These are phyloP conservation scores for Mycena capillaripes DNA, from an alignment of 768 basidiomycete species.

Conservation along the genomic window DNA sequence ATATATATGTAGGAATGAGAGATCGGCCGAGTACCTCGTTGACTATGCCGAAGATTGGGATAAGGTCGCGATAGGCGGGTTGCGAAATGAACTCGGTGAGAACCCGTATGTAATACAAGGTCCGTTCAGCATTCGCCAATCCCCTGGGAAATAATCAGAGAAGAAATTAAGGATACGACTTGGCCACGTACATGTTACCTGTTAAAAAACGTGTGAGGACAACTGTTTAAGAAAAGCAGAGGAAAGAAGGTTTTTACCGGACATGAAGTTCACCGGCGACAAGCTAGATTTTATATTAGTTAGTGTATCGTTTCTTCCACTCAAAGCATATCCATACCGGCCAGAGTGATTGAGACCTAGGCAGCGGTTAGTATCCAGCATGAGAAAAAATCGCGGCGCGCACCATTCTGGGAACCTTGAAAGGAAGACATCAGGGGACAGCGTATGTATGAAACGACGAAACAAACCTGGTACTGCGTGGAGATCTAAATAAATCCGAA, in stretches of 20 bases:
- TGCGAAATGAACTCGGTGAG: constrained; percentile 87
- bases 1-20: constrained; percentile 48
- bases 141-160: constrained; percentile 52
- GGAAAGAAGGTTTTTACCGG: constrained; percentile 47
- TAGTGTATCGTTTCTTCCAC: background rate
- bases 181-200: constrained; percentile 63
- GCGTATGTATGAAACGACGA: background rate
- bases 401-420: constrained; percentile 70
- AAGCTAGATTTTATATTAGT: constrained; percentile 37
- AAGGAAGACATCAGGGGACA: background rate
- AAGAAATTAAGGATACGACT: background rate
- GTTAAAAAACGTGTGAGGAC: background rate
- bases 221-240: background rate
- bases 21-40: constrained; percentile 68
- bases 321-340: constrained; percentile 46
- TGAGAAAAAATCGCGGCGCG: background rate
- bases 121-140: constrained; percentile 85
- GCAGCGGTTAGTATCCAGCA: background rate
- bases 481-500: constrained; percentile 87
- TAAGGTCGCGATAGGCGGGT: constrained; percentile 71
- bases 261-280: constrained; percentile 71
- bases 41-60: constrained; percentile 72
- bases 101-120: constrained; percentile 81
- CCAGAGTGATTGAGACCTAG: constrained; percentile 73
- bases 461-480: constrained; percentile 80